Conservation (phyloP, 2,329 filamentous ascomycete species). For the Setomelanomma holmii region DNA sequence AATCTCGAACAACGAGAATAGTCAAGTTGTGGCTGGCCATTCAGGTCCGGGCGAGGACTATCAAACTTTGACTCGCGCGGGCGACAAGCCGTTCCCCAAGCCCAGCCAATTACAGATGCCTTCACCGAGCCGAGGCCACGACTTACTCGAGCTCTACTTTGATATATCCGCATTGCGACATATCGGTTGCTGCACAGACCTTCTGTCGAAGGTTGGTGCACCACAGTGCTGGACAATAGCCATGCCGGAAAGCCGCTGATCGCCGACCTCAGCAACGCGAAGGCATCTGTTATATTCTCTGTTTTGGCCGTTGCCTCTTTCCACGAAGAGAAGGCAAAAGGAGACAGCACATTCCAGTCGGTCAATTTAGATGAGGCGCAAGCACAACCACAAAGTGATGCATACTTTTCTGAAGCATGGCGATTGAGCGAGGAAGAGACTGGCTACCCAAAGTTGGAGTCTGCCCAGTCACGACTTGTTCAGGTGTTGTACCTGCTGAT, state of each 20-base stretch:
- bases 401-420: constrained; percentile 50
- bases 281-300: constrained; percentile 47
- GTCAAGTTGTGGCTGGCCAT: constrained; percentile 24
- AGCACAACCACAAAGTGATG: constrained; percentile 41
- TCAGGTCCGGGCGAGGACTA: constrained; percentile 36
- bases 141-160: constrained; percentile 61
- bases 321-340: constrained; percentile 51
- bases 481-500: constrained; percentile 65
- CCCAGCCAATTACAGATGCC: constrained; percentile 37
- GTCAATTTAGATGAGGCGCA: constrained; percentile 35
- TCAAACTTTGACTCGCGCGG: constrained; percentile 58
- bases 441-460: constrained; percentile 61
- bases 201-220: constrained; percentile 57
- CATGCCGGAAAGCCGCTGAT: constrained; percentile 39
- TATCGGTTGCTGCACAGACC: constrained; percentile 64
- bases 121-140: constrained; percentile 17
- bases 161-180: constrained; percentile 65
- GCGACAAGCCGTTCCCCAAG: constrained; percentile 58
- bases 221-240: constrained; percentile 21
- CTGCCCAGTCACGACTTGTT: constrained; percentile 62
- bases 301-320: constrained; percentile 57
- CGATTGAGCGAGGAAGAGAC: constrained; percentile 55
- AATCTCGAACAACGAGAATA: constrained; percentile 64
- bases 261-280: constrained; percentile 52
- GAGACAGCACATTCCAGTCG: constrained; percentile 28